Percentiles rank a stretch among this genome's conserved stretches.
Evolutionary conservation across 495 filamentous ascomycete species (phyloP).

Genomic region (Aspergillus saccharolyticus): DNA sequence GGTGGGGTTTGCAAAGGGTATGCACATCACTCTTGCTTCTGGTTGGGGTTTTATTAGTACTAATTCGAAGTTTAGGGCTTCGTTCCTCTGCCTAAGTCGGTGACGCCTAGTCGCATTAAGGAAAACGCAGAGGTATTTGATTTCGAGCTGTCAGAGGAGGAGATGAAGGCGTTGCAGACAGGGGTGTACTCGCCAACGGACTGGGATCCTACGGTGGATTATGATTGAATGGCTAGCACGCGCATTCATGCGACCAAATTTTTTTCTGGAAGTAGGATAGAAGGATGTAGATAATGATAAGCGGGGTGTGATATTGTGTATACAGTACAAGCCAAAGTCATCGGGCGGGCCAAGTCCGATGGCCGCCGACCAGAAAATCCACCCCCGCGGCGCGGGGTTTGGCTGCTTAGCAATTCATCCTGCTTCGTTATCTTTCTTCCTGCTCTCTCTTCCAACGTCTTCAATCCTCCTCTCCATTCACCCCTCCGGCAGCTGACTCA

Average conservation of each 20-base stretch:
- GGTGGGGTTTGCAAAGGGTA: conserved; percentile 78
- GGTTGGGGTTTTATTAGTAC: neutral
- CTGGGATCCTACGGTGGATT: conserved; percentile 58
- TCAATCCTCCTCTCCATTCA: neutral
- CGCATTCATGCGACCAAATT: too few relatives aligned
- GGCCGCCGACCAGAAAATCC: neutral
- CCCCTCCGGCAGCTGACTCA: neutral
- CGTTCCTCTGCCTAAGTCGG: conserved; percentile 60
- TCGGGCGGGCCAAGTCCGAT: neutral
- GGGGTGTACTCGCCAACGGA: conserved; percentile 53
- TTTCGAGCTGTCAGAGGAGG: conserved; percentile 64
- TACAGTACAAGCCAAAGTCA: neutral
- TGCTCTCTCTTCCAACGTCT: conserved; percentile 2
- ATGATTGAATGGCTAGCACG: conserved; percentile 29
- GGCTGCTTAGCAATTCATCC: conserved; percentile 26
- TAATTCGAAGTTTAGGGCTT: conserved; percentile 39
- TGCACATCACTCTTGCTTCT: conserved; percentile 5
- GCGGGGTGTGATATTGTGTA: neutral
- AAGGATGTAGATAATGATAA: too few relatives aligned
- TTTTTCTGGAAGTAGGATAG: neutral
- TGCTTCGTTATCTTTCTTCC: neutral
- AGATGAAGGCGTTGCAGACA: conserved; percentile 54
- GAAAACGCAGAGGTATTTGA: conserved; percentile 78
- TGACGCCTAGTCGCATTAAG: conserved; percentile 50
- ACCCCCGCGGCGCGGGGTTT: conserved; percentile 7